A percentile compares a stretch with the other conserved stretches of the same genome.
Evolutionary conservation across 177 flowering plant species (phyloP).

Genomic region (Vitis hybrid): DNA sequence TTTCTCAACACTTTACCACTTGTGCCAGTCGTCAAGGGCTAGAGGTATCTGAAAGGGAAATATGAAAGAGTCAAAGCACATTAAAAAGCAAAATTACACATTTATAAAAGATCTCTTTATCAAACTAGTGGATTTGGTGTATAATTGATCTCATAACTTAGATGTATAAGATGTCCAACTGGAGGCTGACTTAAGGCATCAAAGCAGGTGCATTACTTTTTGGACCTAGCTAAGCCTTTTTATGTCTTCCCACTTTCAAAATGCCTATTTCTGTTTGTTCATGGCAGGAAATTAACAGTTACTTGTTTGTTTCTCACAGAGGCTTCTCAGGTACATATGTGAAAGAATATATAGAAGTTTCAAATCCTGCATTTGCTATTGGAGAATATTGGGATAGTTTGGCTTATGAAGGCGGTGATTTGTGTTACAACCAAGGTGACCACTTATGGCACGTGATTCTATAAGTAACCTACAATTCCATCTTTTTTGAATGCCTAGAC

Average conservation of each 20-base stretch:
- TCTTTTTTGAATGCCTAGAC: neutral
- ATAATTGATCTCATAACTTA: neutral
- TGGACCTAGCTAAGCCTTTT: neutral
- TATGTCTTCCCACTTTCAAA: neutral
- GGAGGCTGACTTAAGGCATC: neutral
- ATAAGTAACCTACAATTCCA: neutral
- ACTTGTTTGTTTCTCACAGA: constrained; percentile 18
- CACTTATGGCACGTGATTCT: neutral
- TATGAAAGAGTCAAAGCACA: neutral
- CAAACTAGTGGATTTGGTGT: neutral
- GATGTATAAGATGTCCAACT: neutral
- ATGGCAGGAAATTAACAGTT: constrained; percentile 1
- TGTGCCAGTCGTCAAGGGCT: neutral
- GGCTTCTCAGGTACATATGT: constrained; percentile 50
- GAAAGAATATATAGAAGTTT: constrained; percentile 47
- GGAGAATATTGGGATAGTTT: constrained; percentile 60
- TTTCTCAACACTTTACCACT: too few species aligned
- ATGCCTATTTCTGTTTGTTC: neutral
- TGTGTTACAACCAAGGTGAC: constrained; percentile 63
- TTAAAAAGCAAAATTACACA: neutral
- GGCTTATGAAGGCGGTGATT: constrained; percentile 49
- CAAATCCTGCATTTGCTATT: constrained; percentile 52
- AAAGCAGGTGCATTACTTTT: neutral
- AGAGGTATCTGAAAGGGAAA: neutral
- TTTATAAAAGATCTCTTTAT: neutral